These are phyloP conservation scores for Amanita subjunquillea DNA, from an alignment of 768 basidiomycete species.

Conservation along the genomic window DNA sequence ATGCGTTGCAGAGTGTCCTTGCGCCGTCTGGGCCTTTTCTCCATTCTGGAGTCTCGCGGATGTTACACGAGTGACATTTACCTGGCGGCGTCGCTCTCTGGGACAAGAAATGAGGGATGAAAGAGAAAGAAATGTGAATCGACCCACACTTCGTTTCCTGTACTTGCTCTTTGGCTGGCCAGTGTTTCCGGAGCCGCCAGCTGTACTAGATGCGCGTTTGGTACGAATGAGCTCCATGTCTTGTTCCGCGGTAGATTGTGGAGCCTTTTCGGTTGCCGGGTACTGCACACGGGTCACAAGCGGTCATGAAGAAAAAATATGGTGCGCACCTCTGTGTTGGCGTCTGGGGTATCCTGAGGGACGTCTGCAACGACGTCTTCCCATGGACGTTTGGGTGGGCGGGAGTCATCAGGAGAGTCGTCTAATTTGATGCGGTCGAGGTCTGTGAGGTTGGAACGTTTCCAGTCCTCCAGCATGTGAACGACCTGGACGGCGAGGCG, in stretches of 20 bases:
- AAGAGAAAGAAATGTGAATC: constrained; percentile 3
- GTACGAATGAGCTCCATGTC: constrained; percentile 81
- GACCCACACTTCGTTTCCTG: constrained; percentile 74
- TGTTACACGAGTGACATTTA: constrained; percentile 83
- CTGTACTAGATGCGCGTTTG: constrained; percentile 66
- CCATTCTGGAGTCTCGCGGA: constrained; percentile 86
- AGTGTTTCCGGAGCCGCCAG: constrained; percentile 36
- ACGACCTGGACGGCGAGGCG: constrained; percentile 57
- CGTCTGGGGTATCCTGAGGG: constrained; percentile 16
- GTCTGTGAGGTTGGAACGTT: constrained; percentile 31
- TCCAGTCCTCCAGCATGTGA: constrained; percentile 53
- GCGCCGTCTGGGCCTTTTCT: constrained; percentile 78
- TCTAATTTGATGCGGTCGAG: constrained; percentile 22
- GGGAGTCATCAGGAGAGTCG: constrained; percentile 24
- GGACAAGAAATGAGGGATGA: constrained; percentile 7
- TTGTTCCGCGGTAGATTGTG: constrained; percentile 56
- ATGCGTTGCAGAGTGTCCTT: constrained; percentile 76
- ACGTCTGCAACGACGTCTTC: constrained; percentile 55
- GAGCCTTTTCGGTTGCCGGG: constrained; percentile 23
- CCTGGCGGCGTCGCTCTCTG: constrained; percentile 81
- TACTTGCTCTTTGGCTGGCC: constrained; percentile 72
- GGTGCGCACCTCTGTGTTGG: constrained; percentile 23
- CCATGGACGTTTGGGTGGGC: constrained; percentile 73
- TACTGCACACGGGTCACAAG: neutral
- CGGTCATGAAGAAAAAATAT: neutral